Conservation (phyloP, 2,329 filamentous ascomycete species). For the Cladosporium oxysporum region DNA sequence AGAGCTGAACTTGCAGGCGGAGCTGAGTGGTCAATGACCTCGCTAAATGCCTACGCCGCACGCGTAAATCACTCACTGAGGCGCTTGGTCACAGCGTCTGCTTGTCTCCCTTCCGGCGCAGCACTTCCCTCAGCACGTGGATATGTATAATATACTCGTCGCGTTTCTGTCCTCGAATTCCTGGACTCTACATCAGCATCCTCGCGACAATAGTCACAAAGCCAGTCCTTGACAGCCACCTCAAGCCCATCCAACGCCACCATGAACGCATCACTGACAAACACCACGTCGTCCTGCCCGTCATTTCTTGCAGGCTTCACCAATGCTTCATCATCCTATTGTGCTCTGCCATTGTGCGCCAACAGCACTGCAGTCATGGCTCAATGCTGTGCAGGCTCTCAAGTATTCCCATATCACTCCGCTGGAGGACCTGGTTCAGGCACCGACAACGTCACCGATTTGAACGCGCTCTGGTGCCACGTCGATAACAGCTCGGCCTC, state of each 20-base stretch:
- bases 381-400: background rate
- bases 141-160: background rate
- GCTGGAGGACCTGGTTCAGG: background rate
- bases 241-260: background rate
- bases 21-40: background rate
- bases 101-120: background rate
- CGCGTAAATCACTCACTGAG: background rate
- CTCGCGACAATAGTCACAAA: background rate
- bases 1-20: too few species aligned
- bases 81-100: background rate
- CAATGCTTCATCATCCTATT: background rate
- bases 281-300: background rate
- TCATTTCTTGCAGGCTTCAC: background rate
- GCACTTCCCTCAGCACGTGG: background rate
- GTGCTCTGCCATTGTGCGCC: background rate
- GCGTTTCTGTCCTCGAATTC: background rate
- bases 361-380: slow-evolving; percentile 1
- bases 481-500: background rate
- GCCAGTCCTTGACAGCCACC: background rate
- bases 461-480: slow-evolving; percentile 1
- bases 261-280: background rate
- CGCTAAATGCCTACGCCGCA: background rate
- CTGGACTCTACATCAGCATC: background rate
- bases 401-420: background rate
- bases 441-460: background rate